Conservation (phyloP, 305 asterid species). For the Rubia tinctorum region DNA sequence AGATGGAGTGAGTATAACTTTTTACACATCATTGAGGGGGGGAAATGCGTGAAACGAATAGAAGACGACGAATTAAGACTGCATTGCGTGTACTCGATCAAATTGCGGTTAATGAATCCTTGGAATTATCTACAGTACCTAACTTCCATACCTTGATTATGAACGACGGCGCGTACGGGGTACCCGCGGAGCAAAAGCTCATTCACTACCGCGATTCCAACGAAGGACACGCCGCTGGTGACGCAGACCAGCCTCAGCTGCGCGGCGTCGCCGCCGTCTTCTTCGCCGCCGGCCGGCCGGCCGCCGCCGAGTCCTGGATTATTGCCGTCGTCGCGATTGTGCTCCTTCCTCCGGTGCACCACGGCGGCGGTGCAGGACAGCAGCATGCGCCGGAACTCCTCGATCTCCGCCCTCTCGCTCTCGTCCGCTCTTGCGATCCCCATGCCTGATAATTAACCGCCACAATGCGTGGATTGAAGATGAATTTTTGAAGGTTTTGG, state of each 20-base stretch:
- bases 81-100: background rate
- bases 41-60: too few relatives aligned
- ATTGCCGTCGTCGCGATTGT: conserved; percentile 21
- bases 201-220: conserved; percentile 77
- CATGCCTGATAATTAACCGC: conserved; percentile 26
- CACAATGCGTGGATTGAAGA: background rate
- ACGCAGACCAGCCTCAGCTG: conserved; percentile 66
- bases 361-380: conserved; percentile 59
- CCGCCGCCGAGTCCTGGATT: background rate
- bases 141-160: conserved; percentile 54
- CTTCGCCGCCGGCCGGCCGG: background rate
- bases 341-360: conserved; percentile 54
- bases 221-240: conserved; percentile 84
- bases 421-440: conserved; percentile 62
- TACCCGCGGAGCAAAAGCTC: conserved; percentile 82
- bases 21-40: too few relatives aligned
- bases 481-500: background rate
- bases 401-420: conserved; percentile 57
- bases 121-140: too few relatives aligned
- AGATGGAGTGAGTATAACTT: too few relatives aligned
- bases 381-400: conserved; percentile 74
- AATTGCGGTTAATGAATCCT: too few relatives aligned
- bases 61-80: too few relatives aligned
- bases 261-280: conserved; percentile 28
- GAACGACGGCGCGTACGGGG: conserved; percentile 75